Percentiles rank a stretch among this genome's conserved stretches.
phyloP scores from a whole-genome alignment of 2,329 filamentous ascomycete species.

The Diaporthe australafricana region DNA sequence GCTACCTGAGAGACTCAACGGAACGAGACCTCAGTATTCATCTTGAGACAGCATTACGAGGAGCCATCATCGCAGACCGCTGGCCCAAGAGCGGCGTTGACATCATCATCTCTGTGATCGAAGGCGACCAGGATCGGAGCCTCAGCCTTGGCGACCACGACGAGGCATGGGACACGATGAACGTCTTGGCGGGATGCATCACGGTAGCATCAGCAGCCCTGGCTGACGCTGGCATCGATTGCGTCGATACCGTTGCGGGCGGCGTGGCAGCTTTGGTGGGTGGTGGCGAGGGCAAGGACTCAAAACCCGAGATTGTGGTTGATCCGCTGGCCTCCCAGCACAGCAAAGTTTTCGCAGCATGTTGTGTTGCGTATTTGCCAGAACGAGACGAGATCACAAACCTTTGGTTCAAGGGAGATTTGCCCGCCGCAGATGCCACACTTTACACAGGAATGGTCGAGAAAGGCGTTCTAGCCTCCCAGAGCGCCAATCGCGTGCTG shows the following conservation, averaged over 20 bases:
- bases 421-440: constrained; percentile 56
- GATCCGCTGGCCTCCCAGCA: constrained; percentile 89
- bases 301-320: constrained; percentile 67
- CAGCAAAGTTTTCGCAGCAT: constrained; percentile 80
- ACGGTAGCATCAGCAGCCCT: constrained; percentile 94
- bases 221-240: constrained; percentile 95
- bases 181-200: constrained; percentile 89
- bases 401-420: constrained; percentile 87
- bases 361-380: constrained; percentile 90
- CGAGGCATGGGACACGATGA: constrained; percentile 89
- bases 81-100: constrained; percentile 99
- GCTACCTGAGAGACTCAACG: constrained; percentile 85
- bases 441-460: constrained; percentile 56
- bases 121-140: constrained; percentile 86
- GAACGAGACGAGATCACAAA: constrained; percentile 92
- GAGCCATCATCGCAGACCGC: constrained; percentile 89
- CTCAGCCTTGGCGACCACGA: constrained; percentile 60
- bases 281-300: constrained; percentile 46
- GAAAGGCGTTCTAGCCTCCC: constrained; percentile 54
- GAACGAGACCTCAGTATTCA: constrained; percentile 93
- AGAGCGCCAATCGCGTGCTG: constrained; percentile 56
- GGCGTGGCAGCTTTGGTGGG: constrained; percentile 86
- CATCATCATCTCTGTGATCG: constrained; percentile 90
- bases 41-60: constrained; percentile 88
- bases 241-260: constrained; percentile 88